phyloP scores from a whole-genome alignment of 2,329 filamentous ascomycete genomes.

The Cercospora sp. region DNA sequence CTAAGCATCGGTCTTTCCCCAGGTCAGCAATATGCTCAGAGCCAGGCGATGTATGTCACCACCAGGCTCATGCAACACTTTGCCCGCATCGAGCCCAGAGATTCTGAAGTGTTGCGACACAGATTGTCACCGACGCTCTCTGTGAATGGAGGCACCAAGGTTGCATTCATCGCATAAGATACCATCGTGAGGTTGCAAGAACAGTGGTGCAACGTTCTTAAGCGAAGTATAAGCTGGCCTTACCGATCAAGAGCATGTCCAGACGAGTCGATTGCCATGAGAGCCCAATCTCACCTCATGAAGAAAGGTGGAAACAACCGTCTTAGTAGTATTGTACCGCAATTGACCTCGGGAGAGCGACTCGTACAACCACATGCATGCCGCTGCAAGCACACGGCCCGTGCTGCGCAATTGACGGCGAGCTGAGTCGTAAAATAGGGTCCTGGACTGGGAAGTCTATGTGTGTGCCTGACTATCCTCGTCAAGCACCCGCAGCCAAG shows the following conservation, averaged over 20 bases:
- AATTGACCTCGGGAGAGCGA: slow-evolving; percentile 4
- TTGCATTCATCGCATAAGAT: neutral
- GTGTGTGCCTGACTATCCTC: neutral
- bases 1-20: neutral
- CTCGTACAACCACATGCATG: slow-evolving; percentile 11
- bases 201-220: neutral
- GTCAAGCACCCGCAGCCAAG: neutral
- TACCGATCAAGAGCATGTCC: neutral
- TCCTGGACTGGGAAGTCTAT: neutral
- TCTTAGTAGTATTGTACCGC: neutral
- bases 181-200: neutral
- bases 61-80: slow-evolving; percentile 47
- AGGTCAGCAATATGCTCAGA: slow-evolving; percentile 48
- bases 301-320: neutral
- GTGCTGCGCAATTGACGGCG: neutral
- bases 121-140: slow-evolving; percentile 5
- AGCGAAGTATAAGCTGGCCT: neutral
- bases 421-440: slow-evolving; percentile 10
- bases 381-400: slow-evolving; percentile 11
- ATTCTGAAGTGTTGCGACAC: slow-evolving; percentile 1
- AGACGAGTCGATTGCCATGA: neutral
- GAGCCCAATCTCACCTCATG: neutral
- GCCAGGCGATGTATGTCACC: slow-evolving; percentile 48
- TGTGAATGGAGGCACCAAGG: neutral
- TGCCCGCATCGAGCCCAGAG: slow-evolving; percentile 8